A percentile compares a stretch with the other conserved stretches of the same genome.
Evolutionary conservation across 73 alveolate species (phyloP).

Genomic region (Paramecium pentaurelia): DNA sequence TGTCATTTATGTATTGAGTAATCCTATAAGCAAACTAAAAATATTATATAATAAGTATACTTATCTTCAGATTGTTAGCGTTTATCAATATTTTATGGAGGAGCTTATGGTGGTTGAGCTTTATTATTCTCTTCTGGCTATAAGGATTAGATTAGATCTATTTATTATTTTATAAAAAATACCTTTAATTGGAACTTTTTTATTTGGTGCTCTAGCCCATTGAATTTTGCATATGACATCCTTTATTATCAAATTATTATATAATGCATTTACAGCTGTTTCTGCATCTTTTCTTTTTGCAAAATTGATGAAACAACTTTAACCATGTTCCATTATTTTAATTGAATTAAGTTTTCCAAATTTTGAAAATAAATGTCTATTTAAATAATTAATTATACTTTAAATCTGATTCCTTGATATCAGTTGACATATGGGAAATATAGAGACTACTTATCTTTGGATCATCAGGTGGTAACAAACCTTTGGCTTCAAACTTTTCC

Average conservation of each 20-base stretch:
- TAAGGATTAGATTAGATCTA: neutral
- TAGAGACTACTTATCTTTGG: conserved; percentile 30
- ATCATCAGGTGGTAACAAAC: conserved; percentile 51
- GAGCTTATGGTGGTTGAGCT: conserved; percentile 18
- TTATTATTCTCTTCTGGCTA: neutral
- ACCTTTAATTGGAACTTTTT: conserved; percentile 20
- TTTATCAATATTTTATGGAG: neutral
- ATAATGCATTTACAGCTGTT: conserved; percentile 46
- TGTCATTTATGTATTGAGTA: neutral
- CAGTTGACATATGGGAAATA: conserved; percentile 30
- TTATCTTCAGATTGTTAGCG: neutral
- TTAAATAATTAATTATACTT: neutral
- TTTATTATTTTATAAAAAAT: neutral
- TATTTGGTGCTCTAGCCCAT: conserved; percentile 59
- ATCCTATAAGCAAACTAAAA: neutral
- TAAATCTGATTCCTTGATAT: conserved; percentile 44
- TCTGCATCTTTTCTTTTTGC: conserved; percentile 55
- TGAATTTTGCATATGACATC: conserved; percentile 43
- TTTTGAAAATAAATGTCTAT: conserved; percentile 31
- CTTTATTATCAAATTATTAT: conserved; percentile 23
- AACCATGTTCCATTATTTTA: conserved; percentile 40
- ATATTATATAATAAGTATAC: neutral
- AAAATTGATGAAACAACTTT: conserved; percentile 50
- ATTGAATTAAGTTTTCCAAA: conserved; percentile 42
- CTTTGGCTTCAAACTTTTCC: conserved; percentile 26